These are phyloP conservation scores for Botrytis fabae DNA, from an alignment of 2,329 filamentous ascomycete species.

Conservation along the genomic window DNA sequence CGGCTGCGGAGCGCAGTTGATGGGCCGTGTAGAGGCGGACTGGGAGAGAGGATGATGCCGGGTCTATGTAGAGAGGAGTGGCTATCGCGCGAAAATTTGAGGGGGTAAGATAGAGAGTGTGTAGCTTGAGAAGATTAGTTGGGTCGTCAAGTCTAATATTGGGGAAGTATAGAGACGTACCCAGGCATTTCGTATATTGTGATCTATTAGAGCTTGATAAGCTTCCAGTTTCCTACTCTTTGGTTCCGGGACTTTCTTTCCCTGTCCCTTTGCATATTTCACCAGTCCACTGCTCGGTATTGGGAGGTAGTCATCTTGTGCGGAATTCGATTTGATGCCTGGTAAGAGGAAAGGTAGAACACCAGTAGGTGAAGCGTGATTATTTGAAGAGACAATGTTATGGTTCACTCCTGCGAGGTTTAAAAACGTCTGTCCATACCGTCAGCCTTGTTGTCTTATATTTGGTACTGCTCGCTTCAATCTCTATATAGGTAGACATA, in stretches of 20 bases:
- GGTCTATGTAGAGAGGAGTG: slow-evolving; percentile 69
- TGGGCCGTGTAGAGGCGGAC: slow-evolving; percentile 64
- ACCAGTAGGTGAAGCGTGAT: slow-evolving; percentile 89
- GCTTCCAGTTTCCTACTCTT: slow-evolving; percentile 58
- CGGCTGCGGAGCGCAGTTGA: slow-evolving; percentile 72
- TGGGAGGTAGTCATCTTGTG: slow-evolving; percentile 44
- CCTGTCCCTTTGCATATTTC: slow-evolving; percentile 63
- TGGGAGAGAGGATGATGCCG: slow-evolving; percentile 57
- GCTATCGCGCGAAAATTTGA: slow-evolving; percentile 67
- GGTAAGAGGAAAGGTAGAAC: slow-evolving; percentile 85
- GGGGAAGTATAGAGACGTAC: slow-evolving; percentile 46
- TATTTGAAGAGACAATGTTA: slow-evolving; percentile 70
- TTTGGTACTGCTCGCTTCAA: slow-evolving; percentile 6
- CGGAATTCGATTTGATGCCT: slow-evolving; percentile 35
- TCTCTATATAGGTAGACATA: slow-evolving; percentile 45
- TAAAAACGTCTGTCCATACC: slow-evolving; percentile 69
- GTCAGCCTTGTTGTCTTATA: slow-evolving; percentile 21
- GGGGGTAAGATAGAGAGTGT: slow-evolving; percentile 75
- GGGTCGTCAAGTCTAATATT: slow-evolving; percentile 1
- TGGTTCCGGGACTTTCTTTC: slow-evolving; percentile 49
- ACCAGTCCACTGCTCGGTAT: slow-evolving; percentile 66
- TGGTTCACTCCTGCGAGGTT: slow-evolving; percentile 72
- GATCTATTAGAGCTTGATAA: slow-evolving; percentile 76
- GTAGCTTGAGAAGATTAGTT: slow-evolving; percentile 54
- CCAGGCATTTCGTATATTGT: slow-evolving; percentile 82